Conservation (phyloP, 805 yeast species). For the Wickerhamomyces mucosus region DNA sequence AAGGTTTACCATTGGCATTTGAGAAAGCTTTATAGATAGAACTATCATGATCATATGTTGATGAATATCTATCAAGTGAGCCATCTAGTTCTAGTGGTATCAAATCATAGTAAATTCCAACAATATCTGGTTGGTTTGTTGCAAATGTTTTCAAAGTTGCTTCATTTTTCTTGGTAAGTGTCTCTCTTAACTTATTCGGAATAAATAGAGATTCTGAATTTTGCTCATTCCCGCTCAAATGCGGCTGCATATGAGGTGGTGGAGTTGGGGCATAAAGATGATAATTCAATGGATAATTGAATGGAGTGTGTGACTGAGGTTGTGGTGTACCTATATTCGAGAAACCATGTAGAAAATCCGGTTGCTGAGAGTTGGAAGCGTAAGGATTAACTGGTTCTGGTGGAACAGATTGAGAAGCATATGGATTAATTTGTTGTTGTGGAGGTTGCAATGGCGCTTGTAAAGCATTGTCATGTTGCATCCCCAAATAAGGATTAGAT, state of each 20-base stretch:
- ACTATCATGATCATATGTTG: slow-evolving; percentile 43
- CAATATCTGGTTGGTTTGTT: slow-evolving; percentile 60
- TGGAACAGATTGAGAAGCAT: slow-evolving; percentile 5
- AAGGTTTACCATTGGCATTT: slow-evolving; percentile 67
- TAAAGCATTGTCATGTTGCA: slow-evolving; percentile 3
- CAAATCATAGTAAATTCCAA: slow-evolving; percentile 76
- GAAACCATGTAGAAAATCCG: too few species aligned
- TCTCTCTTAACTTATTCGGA: slow-evolving; percentile 61
- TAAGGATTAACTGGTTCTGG: slow-evolving; percentile 7
- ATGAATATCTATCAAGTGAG: slow-evolving; percentile 24
- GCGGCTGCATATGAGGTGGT: slow-evolving; percentile 56
- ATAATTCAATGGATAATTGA: slow-evolving; percentile 57
- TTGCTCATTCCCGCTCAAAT: slow-evolving; percentile 62
- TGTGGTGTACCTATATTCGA: too few species aligned
- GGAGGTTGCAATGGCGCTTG: neutral
- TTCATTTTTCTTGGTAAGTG: slow-evolving; percentile 63
- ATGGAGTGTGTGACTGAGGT: too few species aligned
- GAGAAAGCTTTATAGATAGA: slow-evolving; percentile 74
- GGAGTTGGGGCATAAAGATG: slow-evolving; percentile 89
- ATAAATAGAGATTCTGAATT: slow-evolving; percentile 63
- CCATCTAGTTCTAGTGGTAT: slow-evolving; percentile 61
- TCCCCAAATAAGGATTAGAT: slow-evolving; percentile 9
- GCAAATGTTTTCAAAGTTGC: slow-evolving; percentile 66
- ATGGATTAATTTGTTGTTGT: slow-evolving; percentile 13
- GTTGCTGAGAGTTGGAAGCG: too few species aligned